phyloP scores from a whole-genome alignment of 768 basidiomycete species.

The Clathrus columnatus region DNA sequence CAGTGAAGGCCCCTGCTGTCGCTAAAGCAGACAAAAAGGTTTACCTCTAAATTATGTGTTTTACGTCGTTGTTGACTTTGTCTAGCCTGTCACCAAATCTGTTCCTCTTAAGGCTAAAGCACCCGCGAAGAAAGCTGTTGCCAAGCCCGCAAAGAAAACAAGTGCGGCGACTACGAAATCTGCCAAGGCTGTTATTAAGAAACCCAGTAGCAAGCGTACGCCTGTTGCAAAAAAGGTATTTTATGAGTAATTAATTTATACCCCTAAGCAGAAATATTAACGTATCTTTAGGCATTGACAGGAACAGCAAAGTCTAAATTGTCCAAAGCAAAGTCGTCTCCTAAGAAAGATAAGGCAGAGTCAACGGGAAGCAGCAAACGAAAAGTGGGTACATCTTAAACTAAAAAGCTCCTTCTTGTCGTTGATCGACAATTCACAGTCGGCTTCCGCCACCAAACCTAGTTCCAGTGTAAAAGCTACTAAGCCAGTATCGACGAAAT shows the following conservation, averaged over 20 bases:
- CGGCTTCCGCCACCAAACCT: conserved; percentile 12
- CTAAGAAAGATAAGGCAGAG: conserved; percentile 20
- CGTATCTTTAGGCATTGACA: conserved; percentile 37
- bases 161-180: conserved; percentile 33
- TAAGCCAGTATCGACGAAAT: conserved; percentile 16
- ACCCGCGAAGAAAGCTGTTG: conserved; percentile 23
- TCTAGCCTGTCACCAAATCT: conserved; percentile 7
- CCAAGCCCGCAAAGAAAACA: conserved; percentile 31
- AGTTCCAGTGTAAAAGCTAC: conserved; percentile 22
- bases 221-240: conserved; percentile 54
- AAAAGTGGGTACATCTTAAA: too few species aligned
- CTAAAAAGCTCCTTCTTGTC: conserved; percentile 2
- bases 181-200: conserved; percentile 28
- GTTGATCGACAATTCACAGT: neutral
- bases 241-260: neutral
- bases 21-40: conserved; percentile 16
- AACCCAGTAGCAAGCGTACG: conserved; percentile 40
- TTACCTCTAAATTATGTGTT: neutral
- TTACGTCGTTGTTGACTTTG: neutral
- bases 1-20: conserved; percentile 20
- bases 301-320: conserved; percentile 34
- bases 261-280: neutral
- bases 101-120: conserved; percentile 29
- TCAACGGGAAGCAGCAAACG: conserved; percentile 3
- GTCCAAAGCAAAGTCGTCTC: conserved; percentile 18